phyloP scores from a whole-genome alignment of 306 rosid species.

The Alnus glutinosa region DNA sequence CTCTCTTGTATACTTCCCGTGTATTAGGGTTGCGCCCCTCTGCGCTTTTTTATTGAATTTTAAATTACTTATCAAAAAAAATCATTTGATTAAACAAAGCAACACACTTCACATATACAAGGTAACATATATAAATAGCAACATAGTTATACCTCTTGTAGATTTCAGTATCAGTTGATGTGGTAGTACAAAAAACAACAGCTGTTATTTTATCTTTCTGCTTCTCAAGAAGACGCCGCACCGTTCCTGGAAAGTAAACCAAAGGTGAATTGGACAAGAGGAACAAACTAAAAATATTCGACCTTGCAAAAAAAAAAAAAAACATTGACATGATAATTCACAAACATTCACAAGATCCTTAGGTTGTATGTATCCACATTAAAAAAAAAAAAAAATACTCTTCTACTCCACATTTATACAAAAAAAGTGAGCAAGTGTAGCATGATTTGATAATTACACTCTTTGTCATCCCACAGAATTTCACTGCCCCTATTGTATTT shows the following conservation, averaged over 20 bases:
- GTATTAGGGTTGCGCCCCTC: too few species aligned
- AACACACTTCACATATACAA: background rate
- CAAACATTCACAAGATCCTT: slow-evolving; percentile 15
- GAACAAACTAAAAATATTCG: background rate
- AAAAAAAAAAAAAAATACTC: background rate
- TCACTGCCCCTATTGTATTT: background rate
- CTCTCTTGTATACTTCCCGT: too few species aligned
- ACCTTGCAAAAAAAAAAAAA: slow-evolving; percentile 21
- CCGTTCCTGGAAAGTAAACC: slow-evolving; percentile 68
- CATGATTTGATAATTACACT: background rate
- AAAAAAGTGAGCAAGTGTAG: slow-evolving; percentile 3
- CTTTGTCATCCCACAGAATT: background rate
- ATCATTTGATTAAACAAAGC: background rate
- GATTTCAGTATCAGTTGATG: slow-evolving; percentile 82
- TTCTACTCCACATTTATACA: background rate
- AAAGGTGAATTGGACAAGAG: slow-evolving; percentile 7
- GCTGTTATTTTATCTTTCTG: slow-evolving; percentile 81
- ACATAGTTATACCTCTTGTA: slow-evolving; percentile 69
- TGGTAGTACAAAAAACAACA: slow-evolving; percentile 89
- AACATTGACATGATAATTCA: slow-evolving; percentile 2
- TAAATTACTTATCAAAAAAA: too few species aligned
- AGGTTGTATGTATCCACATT: slow-evolving; percentile 14
- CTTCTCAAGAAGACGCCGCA: slow-evolving; percentile 90
- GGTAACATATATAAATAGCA: slow-evolving; percentile 4
- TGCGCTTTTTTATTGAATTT: too few species aligned